A percentile compares a stretch with the other conserved stretches of the same genome.
Conservation (phyloP, 352 stramenopile genomes). For the Pythium brassicae region DNA sequence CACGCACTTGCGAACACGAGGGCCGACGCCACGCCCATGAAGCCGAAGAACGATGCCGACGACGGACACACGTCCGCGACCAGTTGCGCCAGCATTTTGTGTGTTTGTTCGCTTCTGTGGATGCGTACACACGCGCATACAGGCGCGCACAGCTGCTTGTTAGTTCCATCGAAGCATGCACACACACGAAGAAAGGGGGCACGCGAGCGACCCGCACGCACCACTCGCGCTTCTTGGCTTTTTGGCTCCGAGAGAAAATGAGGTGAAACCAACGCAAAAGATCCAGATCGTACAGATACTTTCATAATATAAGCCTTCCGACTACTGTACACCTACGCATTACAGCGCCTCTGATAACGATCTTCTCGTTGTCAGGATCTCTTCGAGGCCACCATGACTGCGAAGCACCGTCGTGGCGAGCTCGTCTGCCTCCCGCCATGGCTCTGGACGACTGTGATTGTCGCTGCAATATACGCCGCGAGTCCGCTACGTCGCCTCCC, state of each 20-base stretch:
- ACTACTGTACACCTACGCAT: too few relatives aligned
- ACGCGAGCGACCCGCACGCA: too few relatives aligned
- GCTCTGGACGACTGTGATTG: slow-evolving; percentile 21
- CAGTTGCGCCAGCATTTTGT: slow-evolving; percentile 38
- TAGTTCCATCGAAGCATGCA: not conserved
- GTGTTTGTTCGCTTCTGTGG: too few relatives aligned
- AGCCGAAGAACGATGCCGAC: slow-evolving; percentile 99
- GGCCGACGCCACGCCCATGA: slow-evolving; percentile 97
- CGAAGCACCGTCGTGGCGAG: not conserved
- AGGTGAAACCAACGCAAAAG: not conserved
- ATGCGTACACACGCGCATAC: too few relatives aligned
- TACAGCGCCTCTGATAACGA: too few relatives aligned
- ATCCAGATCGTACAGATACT: not conserved
- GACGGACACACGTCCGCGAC: slow-evolving; percentile 95
- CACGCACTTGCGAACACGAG: slow-evolving; percentile 92
- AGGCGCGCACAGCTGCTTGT: not conserved
- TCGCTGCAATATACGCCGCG: slow-evolving; percentile 17
- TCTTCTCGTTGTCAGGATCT: too few relatives aligned
- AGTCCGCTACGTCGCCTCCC: slow-evolving; percentile 30
- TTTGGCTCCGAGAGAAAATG: too few relatives aligned
- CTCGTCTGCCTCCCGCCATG: slow-evolving; percentile 9
- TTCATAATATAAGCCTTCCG: too few relatives aligned
- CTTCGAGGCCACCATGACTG: too few relatives aligned
- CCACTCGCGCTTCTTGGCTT: too few relatives aligned
- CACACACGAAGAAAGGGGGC: too few relatives aligned